Conservation (phyloP, 345 rosid species). For the Lagerstroemia speciosa region DNA sequence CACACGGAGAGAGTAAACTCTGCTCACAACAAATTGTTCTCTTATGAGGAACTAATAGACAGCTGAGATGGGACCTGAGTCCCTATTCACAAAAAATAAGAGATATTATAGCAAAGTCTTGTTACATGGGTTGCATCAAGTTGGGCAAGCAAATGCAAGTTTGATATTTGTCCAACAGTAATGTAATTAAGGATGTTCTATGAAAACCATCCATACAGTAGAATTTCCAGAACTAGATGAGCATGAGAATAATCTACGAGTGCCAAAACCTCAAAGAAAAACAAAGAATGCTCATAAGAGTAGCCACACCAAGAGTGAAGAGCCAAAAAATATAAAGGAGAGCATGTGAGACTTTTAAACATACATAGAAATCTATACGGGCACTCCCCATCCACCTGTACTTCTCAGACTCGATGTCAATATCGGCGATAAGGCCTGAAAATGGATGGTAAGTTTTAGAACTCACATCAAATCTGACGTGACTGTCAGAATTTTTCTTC, state of each 20-base stretch:
- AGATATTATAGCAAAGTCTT: background rate
- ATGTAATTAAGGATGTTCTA: background rate
- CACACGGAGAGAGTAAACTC: background rate
- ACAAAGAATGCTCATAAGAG: background rate
- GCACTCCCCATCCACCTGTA: slow-evolving; percentile 96
- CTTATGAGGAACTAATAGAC: background rate
- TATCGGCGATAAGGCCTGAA: slow-evolving; percentile 87
- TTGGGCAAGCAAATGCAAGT: background rate
- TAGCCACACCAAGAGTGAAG: background rate
- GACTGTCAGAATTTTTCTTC: background rate
- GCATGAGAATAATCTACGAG: background rate
- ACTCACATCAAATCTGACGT: background rate
- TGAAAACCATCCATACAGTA: background rate
- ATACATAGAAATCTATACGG: slow-evolving; percentile 77
- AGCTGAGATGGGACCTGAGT: background rate
- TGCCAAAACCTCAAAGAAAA: background rate
- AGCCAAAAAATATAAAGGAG: background rate
- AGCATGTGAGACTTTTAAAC: slow-evolving; percentile 13
- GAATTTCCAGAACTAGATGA: background rate
- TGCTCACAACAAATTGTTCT: background rate
- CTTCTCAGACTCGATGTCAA: slow-evolving; percentile 91
- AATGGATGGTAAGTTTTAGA: background rate
- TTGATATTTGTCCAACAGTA: background rate
- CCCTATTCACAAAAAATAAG: background rate
- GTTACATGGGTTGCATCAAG: background rate